Evolutionary conservation across 2,329 filamentous ascomycete species (phyloP).

Genomic region (Paramyrothecium sp.): DNA sequence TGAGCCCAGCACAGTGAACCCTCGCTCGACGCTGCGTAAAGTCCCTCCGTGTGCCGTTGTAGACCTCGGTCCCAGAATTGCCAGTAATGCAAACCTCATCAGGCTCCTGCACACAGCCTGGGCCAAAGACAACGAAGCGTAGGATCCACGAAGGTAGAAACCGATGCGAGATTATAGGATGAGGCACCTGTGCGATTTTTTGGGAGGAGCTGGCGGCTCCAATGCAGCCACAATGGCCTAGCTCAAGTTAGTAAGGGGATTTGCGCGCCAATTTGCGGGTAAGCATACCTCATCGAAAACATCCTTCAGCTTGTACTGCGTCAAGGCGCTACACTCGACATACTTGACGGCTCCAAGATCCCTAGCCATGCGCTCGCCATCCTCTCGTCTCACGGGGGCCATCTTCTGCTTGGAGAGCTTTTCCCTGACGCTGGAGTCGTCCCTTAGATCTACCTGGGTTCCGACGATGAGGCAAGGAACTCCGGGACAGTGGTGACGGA

Average conservation of each 20-base stretch:
- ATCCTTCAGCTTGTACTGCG: conserved; percentile 98
- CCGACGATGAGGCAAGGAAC: conserved; percentile 97
- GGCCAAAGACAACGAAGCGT: not conserved
- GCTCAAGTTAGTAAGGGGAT: conserved; percentile 11
- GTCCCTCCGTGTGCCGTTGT: not conserved
- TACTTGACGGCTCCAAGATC: conserved; percentile 98
- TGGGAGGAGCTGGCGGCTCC: conserved; percentile 82
- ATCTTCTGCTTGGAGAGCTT: conserved; percentile 97
- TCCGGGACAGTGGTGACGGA: conserved; percentile 96
- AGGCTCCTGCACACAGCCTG: conserved; percentile 1
- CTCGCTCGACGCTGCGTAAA: not conserved
- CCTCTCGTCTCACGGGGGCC: conserved; percentile 86
- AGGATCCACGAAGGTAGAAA: not conserved
- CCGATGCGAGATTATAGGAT: conserved; percentile 51
- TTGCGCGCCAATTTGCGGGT: not conserved
- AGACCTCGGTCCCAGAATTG: not conserved
- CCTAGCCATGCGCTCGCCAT: conserved; percentile 94
- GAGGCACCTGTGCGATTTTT: conserved; percentile 68
- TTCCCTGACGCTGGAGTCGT: conserved; percentile 82
- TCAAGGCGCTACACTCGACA: conserved; percentile 96
- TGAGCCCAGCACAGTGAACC: not conserved
- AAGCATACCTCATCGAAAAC: conserved; percentile 92
- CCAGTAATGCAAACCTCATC: not conserved
- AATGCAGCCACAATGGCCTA: conserved; percentile 94
- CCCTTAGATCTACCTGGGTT: conserved; percentile 93